Base-by-base conservation (phyloP, 2,329 filamentous ascomycete species). In the Colletotrichum plurivorum region DNA sequence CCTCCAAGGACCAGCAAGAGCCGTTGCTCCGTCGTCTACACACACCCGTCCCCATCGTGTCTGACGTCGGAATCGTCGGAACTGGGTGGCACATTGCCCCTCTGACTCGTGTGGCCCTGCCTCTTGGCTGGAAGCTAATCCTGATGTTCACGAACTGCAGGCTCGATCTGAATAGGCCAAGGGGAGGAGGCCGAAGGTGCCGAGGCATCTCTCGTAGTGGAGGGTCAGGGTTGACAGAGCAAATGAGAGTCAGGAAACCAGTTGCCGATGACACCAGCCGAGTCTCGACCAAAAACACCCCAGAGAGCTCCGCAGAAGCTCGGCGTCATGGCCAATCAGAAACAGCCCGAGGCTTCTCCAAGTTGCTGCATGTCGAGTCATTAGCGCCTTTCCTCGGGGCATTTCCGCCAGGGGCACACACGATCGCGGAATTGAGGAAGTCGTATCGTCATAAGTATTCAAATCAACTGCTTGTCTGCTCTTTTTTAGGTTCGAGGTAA, bases 241-340 rank as follows among this genome's bases (percentile, higher is more conserved):
- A 53, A 58, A 57, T 53, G 36, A 67, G 64, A 67, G 65, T 68
- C 60, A 69, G 67, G 45, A 60, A 51, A 66, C 41, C 39, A 22
- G 52, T 61, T 66, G 67, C 63, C 67, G 67, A 69, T 27, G 45
- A 61, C 39, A 54, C 31, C 67, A 67, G 67, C 62, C 67, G 67
- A 69, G 45, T 22, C 43, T 60, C 67, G 18, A 22, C 31, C 20
- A 31, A 15, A 51, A 18, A 54, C 18, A 66, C 25, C 43, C 45
- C 56, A 45, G 51, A 13, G 10, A 60, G 18, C 63, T 67, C 63
- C 67, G 59, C 56, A 56, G 2, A 48, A 60, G 51, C 51, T 69
- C 51, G 63, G 52, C 46, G 45, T 18, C 18, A 6, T 22, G 7
- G 18, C 67, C 55, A 67, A 60, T 60, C 20, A 41, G n/a, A 45